These are phyloP conservation scores for Amaranthus cruentus DNA, from an alignment of 148 eudicot species.

Conservation along the genomic window DNA sequence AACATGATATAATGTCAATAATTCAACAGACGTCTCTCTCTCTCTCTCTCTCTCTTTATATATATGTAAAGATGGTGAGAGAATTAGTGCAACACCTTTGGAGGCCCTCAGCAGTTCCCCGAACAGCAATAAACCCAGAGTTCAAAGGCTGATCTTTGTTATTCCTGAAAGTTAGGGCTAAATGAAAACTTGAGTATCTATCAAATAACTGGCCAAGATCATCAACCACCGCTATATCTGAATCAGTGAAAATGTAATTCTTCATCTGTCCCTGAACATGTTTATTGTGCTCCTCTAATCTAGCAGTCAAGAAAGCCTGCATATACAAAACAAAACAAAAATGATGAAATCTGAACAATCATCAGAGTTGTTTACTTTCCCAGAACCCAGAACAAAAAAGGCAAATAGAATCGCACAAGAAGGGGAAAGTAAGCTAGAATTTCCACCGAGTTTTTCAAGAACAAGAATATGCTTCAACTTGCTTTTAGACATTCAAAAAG, in stretches of 20 bases:
- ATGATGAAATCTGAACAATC: neutral
- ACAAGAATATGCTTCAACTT: neutral
- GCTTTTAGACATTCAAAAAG: neutral
- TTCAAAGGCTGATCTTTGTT: slow-evolving; percentile 95
- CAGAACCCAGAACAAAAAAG: neutral
- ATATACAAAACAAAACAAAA: slow-evolving; percentile 13
- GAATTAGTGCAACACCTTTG: slow-evolving; percentile 40
- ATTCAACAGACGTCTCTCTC: neutral
- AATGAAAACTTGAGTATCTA: slow-evolving; percentile 51
- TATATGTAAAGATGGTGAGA: neutral
- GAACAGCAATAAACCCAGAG: slow-evolving; percentile 92
- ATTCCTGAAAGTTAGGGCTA: slow-evolving; percentile 92
- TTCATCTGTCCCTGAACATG: slow-evolving; percentile 30
- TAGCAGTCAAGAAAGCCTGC: slow-evolving; percentile 71
- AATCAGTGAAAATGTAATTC: slow-evolving; percentile 85
- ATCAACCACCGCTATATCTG: slow-evolving; percentile 82
- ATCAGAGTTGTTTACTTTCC: neutral
- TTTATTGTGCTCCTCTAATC: slow-evolving; percentile 43
- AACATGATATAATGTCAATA: neutral
- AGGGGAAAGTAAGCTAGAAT: neutral
- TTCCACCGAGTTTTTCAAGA: neutral
- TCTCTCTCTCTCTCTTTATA: neutral
- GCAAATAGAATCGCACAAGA: neutral
- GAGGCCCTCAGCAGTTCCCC: slow-evolving; percentile 76
- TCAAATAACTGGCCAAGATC: slow-evolving; percentile 68